A percentile compares a stretch with the other conserved stretches of the same genome.
Conservation (phyloP, 2,329 filamentous ascomycete species). For the Akanthomyces lecanii region DNA sequence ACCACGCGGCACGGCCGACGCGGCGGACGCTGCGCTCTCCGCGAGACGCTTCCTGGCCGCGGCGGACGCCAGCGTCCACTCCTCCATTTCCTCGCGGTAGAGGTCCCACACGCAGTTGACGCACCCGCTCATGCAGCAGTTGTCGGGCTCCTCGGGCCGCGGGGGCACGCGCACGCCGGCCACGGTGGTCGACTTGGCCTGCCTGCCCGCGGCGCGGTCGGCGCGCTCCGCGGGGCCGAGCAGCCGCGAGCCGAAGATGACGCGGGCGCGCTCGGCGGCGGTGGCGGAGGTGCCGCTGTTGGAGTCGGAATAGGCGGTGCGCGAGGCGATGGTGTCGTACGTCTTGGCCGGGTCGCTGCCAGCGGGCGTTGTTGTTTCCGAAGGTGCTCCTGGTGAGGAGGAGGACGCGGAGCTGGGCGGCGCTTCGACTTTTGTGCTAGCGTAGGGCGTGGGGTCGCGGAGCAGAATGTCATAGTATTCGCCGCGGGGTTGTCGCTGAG, state of each 20-base stretch:
- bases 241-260: slow-evolving; percentile 79
- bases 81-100: slow-evolving; percentile 87
- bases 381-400: not conserved
- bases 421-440: not conserved
- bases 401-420: not conserved
- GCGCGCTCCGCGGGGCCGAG: slow-evolving; percentile 68
- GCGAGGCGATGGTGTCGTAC: slow-evolving; percentile 11
- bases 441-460: slow-evolving; percentile 11
- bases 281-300: slow-evolving; percentile 30
- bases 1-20: no score
- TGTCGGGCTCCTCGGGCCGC: slow-evolving; percentile 83
- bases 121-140: slow-evolving; percentile 98
- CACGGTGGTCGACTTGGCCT: slow-evolving; percentile 58
- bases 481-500: slow-evolving; percentile 10
- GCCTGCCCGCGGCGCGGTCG: slow-evolving; percentile 54
- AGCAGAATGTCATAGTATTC: slow-evolving; percentile 18
- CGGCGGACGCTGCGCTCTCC: slow-evolving; percentile 22
- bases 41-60: slow-evolving; percentile 57
- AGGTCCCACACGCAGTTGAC: slow-evolving; percentile 96
- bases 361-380: not conserved
- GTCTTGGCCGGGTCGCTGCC: not conserved
- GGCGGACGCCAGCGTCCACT: slow-evolving; percentile 66
- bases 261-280: slow-evolving; percentile 52
- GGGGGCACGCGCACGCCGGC: slow-evolving; percentile 82
- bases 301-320: slow-evolving; percentile 10